Evolutionary conservation across 2,329 filamentous ascomycete species (phyloP), one percentile per base, ranked within the genome.

Genomic region (Fusarium algeriense): DNA sequence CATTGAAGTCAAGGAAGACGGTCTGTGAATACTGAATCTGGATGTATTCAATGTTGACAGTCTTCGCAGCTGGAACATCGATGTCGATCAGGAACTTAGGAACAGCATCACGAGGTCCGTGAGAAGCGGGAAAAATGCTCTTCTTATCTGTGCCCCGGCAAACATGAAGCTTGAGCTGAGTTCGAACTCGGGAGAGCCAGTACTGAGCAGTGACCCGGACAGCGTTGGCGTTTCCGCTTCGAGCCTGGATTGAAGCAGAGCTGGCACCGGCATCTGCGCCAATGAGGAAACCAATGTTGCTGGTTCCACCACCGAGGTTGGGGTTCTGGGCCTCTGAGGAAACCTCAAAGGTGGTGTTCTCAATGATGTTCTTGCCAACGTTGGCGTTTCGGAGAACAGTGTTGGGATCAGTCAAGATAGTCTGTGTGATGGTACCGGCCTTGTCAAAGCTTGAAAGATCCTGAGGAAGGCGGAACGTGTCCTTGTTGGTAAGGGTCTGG

Each of bases 21-120:
- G 13, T 55, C 73, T 82, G 80, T 2, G 80, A 78, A 43, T 82
- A 83, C 60, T 82, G 80, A 14, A 82, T 80, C 74, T 82, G 79
- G 0, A 50, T 60, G 13, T 69, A 66, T 23, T 60, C 55, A 14
- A 73, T 53, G 2, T 44, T 58, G 8, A 74, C 60, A 19, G 69
- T 73, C 54, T 71, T 60, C 15, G 56, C 34, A 9, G n/a, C 11
- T 3, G 61, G 19, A 28, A 74, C 28, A 6, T 64, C 35, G 3
- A 57, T 32, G 10, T 73, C 67, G 1, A 74, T 34, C 4, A 58
- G 9, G 46, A 74, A 75, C 26, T 38, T 54, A 6, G 72, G 72
- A 6, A 74, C 50, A 3, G 59, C 62, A 57, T 73, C 71, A 30
- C 71, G 58, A 0, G 55, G 55, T 6, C 59, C 58, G 0, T 45